Percentiles rank a stretch among this genome's conserved stretches.
These are phyloP conservation scores for Butyriboletus loyo DNA, from an alignment of 768 basidiomycete species.

Conservation along the genomic window DNA sequence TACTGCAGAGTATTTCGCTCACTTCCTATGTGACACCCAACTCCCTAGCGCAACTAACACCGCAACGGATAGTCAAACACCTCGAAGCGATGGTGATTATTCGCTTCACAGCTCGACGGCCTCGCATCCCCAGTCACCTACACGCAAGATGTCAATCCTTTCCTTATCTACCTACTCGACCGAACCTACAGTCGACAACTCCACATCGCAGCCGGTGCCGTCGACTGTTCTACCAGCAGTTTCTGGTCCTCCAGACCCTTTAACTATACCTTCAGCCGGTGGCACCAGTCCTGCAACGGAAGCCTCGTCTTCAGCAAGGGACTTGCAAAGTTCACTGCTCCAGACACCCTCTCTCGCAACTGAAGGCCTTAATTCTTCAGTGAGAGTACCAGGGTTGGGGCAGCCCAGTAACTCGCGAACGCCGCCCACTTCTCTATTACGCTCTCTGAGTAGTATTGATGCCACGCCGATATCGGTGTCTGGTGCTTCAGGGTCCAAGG, in stretches of 20 bases:
- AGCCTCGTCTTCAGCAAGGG: background rate
- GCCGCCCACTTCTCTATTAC: background rate
- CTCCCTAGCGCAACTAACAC: background rate
- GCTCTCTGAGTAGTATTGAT: background rate
- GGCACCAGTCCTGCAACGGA: background rate
- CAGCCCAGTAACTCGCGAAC: background rate
- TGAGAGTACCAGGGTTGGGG: background rate
- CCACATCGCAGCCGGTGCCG: background rate
- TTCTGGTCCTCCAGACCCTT: background rate
- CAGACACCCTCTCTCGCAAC: background rate
- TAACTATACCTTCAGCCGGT: background rate
- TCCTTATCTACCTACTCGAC: background rate
- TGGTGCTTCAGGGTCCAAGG: background rate
- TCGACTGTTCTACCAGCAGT: background rate
- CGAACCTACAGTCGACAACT: background rate
- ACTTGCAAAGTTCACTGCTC: background rate
- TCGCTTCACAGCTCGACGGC: background rate
- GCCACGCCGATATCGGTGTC: background rate
- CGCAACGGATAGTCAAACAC: background rate
- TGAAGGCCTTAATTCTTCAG: background rate
- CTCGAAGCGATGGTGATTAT: background rate
- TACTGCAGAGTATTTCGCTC: slow-evolving; percentile 2
- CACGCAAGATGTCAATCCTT: background rate
- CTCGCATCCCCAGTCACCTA: background rate
- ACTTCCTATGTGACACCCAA: background rate